Conservation (phyloP, 192 early-diverging fungal species). For the Coemansia sp. region DNA sequence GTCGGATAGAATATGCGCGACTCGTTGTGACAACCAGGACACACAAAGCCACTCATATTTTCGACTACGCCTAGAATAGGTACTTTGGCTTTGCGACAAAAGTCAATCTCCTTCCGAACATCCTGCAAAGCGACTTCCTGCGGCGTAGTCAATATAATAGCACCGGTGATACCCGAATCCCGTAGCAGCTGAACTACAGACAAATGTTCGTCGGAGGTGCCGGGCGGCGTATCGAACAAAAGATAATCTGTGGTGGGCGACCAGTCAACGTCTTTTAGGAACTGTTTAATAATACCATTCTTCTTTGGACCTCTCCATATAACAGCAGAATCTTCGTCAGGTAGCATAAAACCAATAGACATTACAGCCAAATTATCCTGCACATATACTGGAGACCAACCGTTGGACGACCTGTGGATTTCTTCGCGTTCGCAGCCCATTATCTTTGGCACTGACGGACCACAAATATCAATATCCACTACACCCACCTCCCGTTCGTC, state of each 20-base stretch:
- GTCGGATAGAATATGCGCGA: conserved; percentile 78
- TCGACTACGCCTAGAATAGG: conserved; percentile 94
- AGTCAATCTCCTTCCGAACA: conserved; percentile 96
- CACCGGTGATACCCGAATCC: conserved; percentile 80
- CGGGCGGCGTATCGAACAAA: conserved; percentile 95
- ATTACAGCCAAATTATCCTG: conserved; percentile 83
- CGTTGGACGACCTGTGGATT: conserved; percentile 80
- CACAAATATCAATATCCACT: conserved; percentile 96
- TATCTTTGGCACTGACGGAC: conserved; percentile 92
- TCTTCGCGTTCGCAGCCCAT: conserved; percentile 85
- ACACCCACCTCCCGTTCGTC: conserved; percentile 69
- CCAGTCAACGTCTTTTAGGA: conserved; percentile 96
- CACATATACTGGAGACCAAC: conserved; percentile 81
- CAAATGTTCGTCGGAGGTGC: conserved; percentile 97
- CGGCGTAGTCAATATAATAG: conserved; percentile 93
- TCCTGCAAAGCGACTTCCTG: conserved; percentile 88
- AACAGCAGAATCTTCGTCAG: conserved; percentile 85
- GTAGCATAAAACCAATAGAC: conserved; percentile 94
- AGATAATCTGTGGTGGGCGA: conserved; percentile 74
- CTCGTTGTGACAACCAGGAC: conserved; percentile 81
- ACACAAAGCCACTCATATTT: conserved; percentile 98
- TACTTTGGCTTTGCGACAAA: conserved; percentile 80
- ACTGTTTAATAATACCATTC: conserved; percentile 93
- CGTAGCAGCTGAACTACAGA: conserved; percentile 81
- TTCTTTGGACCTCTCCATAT: conserved; percentile 98